A percentile compares a stretch with the other conserved stretches of the same genome.
Evolutionary conservation across 2,329 filamentous ascomycete species (phyloP).

Genomic region (Paramyrothecium sp.): DNA sequence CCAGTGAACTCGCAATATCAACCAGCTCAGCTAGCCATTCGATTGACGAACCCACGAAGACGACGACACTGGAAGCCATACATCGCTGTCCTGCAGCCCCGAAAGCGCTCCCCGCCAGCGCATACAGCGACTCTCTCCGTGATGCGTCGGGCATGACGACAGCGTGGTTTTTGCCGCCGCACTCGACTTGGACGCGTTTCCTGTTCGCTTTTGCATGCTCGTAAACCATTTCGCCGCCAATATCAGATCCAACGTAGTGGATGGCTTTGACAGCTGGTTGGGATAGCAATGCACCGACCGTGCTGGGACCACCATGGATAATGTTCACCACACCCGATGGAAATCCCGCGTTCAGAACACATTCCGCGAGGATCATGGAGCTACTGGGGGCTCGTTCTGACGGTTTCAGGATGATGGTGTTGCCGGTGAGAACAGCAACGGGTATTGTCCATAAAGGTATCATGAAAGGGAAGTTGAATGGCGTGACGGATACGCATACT

Average conservation of each 20-base stretch:
- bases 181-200: conserved; percentile 69
- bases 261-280: conserved; percentile 67
- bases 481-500: conserved; percentile 8
- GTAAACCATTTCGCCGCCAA: conserved; percentile 68
- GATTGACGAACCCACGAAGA: conserved; percentile 64
- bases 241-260: conserved; percentile 66
- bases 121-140: conserved; percentile 66
- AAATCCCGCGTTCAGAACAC: conserved; percentile 39
- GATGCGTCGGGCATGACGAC: conserved; percentile 66
- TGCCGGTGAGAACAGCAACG: conserved; percentile 11
- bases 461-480: conserved; percentile 15
- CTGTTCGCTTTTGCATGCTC: conserved; percentile 63
- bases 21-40: conserved; percentile 65
- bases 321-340: conserved; percentile 49
- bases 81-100: conserved; percentile 67
- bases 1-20: conserved; percentile 55
- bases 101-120: conserved; percentile 65
- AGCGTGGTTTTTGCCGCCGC: conserved; percentile 69
- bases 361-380: conserved; percentile 60
- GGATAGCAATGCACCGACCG: conserved; percentile 67
- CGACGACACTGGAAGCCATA: conserved; percentile 65
- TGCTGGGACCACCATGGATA: conserved; percentile 61
- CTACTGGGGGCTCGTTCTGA: conserved; percentile 62
- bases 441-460: conserved; percentile 17
- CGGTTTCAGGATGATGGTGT: conserved; percentile 14